phyloP scores from a whole-genome alignment of 2,329 filamentous ascomycete genomes.

The Aspergillus ustus region DNA sequence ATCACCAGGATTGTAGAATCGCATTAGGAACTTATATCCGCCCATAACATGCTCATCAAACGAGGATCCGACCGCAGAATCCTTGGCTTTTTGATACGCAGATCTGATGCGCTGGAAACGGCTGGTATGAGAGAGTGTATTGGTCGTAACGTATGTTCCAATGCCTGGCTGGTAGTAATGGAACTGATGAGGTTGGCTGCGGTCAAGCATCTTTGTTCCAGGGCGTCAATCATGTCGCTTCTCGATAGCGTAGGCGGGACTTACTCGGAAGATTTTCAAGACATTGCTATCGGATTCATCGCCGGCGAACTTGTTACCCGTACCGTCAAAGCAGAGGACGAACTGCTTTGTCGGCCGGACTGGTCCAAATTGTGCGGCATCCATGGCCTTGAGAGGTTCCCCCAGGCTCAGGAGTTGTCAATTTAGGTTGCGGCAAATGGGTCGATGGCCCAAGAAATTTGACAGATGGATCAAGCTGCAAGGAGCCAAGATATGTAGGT shows the following conservation, averaged over 20 bases:
- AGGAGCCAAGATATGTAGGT: conserved; percentile 12
- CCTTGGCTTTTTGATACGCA: conserved; percentile 50
- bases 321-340: conserved; percentile 51
- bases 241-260: conserved; percentile 11
- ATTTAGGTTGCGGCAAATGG: neutral
- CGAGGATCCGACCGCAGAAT: conserved; percentile 77
- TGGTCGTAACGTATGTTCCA: conserved; percentile 49
- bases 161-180: conserved; percentile 52
- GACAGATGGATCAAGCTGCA: conserved; percentile 9
- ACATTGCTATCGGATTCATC: conserved; percentile 53
- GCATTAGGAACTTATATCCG: conserved; percentile 79
- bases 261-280: conserved; percentile 51
- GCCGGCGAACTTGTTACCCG: conserved; percentile 50
- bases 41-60: conserved; percentile 84
- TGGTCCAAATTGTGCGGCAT: conserved; percentile 13
- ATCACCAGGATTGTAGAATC: conserved; percentile 65
- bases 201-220: conserved; percentile 43
- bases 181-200: conserved; percentile 44
- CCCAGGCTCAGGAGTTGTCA: conserved; percentile 1
- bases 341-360: conserved; percentile 40
- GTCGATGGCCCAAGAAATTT: neutral
- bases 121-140: conserved; percentile 36
- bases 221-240: neutral
- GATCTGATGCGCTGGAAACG: conserved; percentile 59
- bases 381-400: conserved; percentile 11